These are phyloP conservation scores for Kregervanrija delftensis DNA, from an alignment of 805 yeast genomes.

Conservation along the genomic window DNA sequence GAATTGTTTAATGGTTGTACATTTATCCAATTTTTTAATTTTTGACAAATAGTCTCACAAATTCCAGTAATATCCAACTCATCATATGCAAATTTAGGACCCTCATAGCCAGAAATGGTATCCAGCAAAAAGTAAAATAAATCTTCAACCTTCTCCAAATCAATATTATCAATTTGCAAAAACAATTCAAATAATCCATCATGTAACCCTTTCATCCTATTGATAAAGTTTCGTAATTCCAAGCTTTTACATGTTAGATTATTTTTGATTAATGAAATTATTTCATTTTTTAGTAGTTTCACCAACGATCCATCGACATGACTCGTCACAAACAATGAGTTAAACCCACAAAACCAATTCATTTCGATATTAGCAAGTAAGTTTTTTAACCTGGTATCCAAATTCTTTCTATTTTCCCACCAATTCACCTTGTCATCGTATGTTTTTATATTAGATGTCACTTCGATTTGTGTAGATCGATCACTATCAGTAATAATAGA, in stretches of 20 bases:
- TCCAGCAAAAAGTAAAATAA: slow-evolving; percentile 58
- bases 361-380: slow-evolving; percentile 54
- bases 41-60: slow-evolving; percentile 15
- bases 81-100: slow-evolving; percentile 39
- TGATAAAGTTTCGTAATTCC: slow-evolving; percentile 20
- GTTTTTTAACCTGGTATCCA: slow-evolving; percentile 50
- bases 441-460: slow-evolving; percentile 46
- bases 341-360: slow-evolving; percentile 75
- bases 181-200: slow-evolving; percentile 7
- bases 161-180: slow-evolving; percentile 4
- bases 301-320: slow-evolving; percentile 22
- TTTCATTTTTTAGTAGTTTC: slow-evolving; percentile 28
- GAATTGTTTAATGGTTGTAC: slow-evolving; percentile 5
- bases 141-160: slow-evolving; percentile 42
- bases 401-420: slow-evolving; percentile 65
- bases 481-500: slow-evolving; percentile 57
- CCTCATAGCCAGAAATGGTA: slow-evolving; percentile 28
- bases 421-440: slow-evolving; percentile 59
- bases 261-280: slow-evolving; percentile 35
- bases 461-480: slow-evolving; percentile 45
- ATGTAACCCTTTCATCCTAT: slow-evolving; percentile 3
- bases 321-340: slow-evolving; percentile 46
- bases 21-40: neutral
- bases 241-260: slow-evolving; percentile 36
- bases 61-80: slow-evolving; percentile 56